Conservation (phyloP, 192 early-diverging fungal genomes). For the Dissophora ornata region DNA sequence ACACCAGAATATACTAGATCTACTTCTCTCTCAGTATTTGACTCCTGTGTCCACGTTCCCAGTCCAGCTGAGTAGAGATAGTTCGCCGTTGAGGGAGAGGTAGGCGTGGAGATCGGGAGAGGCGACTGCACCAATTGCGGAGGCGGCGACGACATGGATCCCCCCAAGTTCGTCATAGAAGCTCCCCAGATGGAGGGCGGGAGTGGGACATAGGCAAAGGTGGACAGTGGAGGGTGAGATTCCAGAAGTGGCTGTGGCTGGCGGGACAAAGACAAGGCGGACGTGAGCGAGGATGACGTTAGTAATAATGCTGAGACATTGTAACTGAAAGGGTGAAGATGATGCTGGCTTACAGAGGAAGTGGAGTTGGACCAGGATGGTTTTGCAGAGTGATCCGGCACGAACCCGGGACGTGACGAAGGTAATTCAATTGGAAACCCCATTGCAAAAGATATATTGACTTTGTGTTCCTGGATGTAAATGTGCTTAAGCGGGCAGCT, state of each 20-base stretch:
- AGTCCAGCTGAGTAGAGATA: background rate
- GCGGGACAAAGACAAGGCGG: no score
- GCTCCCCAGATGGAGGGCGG: constrained; percentile 6
- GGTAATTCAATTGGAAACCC: constrained; percentile 40
- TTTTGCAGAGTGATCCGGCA: constrained; percentile 30
- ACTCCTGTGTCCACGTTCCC: no score
- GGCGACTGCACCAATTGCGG: constrained; percentile 1
- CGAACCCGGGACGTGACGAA: constrained; percentile 5
- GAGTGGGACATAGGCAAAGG: constrained; percentile 2
- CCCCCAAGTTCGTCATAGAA: background rate
- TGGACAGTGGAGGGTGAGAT: constrained; percentile 6
- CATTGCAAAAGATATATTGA: constrained; percentile 5
- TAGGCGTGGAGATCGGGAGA: background rate
- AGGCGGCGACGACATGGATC: background rate
- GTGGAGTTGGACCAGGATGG: constrained; percentile 27
- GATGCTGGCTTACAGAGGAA: no score
- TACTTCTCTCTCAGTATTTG: no score
- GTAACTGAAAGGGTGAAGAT: no score
- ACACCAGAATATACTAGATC: no score
- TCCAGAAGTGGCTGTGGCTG: constrained; percentile 3
- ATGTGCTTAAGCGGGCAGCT: no score
- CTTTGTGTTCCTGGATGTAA: no score
- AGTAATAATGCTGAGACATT: no score
- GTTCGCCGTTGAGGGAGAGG: background rate
- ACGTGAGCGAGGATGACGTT: no score